Conservation (phyloP, 345 rosid genomes). For the Eutrema yunnanense region DNA sequence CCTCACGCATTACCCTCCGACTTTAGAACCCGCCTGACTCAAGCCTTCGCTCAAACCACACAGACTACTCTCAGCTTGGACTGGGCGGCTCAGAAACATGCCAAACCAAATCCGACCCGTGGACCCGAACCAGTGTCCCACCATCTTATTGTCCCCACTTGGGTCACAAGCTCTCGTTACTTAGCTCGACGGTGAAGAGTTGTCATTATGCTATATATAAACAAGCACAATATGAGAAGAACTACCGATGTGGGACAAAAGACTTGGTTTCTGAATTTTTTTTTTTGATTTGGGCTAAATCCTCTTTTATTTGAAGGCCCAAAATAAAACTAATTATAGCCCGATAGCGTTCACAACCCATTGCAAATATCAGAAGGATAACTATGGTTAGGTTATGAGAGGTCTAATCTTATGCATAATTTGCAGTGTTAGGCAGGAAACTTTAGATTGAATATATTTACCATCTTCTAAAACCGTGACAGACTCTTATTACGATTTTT, state of each 20-base stretch:
- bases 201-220: not conserved
- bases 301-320: not conserved
- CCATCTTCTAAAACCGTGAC: not conserved
- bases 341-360: too few relatives aligned
- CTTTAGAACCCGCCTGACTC: not conserved
- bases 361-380: not conserved
- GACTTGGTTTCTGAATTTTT: not conserved
- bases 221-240: not conserved
- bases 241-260: slow-evolving; percentile 2
- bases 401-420: not conserved
- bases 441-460: not conserved
- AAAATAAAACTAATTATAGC: too few relatives aligned
- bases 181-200: rapidly evolving
- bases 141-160: slow-evolving; percentile 9
- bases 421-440: not conserved
- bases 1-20: slow-evolving; percentile 5
- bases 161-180: slow-evolving; percentile 13
- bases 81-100: slow-evolving; percentile 1
- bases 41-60: not conserved
- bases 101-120: not conserved
- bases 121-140: not conserved
- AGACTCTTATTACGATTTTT: not conserved
- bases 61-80: slow-evolving; percentile 1
- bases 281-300: not conserved
- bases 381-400: not conserved